phyloP scores from a whole-genome alignment of 169 alveolate genomes.

The Eimeria praecox region DNA sequence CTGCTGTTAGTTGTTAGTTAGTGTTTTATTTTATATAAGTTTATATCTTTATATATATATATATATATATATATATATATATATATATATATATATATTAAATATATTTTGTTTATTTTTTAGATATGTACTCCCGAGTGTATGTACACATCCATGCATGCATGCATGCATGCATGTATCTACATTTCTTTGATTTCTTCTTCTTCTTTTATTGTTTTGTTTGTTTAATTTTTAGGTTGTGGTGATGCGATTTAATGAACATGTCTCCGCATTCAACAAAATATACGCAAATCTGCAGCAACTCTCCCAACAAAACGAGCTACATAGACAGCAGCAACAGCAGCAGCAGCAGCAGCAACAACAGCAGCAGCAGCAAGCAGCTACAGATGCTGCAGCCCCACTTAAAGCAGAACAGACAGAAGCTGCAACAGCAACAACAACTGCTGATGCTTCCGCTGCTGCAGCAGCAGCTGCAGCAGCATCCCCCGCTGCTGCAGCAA shows the following conservation, averaged over 20 bases:
- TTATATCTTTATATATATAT: too few relatives aligned
- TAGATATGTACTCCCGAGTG: too few relatives aligned
- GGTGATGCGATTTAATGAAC: conserved; percentile 61
- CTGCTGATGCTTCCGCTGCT: not conserved
- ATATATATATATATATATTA: too few relatives aligned
- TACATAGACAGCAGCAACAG: conserved; percentile 43
- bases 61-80: too few relatives aligned
- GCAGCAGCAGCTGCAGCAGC: conserved; percentile 36
- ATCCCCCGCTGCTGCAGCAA: not conserved
- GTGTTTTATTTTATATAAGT: too few relatives aligned
- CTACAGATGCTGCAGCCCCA: not conserved
- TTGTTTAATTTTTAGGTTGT: conserved; percentile 27
- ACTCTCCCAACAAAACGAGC: conserved; percentile 50
- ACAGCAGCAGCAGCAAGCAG: conserved; percentile 33
- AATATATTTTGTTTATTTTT: too few relatives aligned
- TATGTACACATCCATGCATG: too few relatives aligned
- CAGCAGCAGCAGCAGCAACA: conserved; percentile 23
- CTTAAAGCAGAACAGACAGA: conserved; percentile 24
- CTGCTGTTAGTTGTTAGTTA: too few relatives aligned
- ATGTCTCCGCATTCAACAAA: conserved; percentile 46
- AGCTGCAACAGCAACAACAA: conserved; percentile 22
- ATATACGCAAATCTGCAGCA: conserved; percentile 55
- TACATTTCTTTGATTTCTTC: not conserved
- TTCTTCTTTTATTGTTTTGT: too few relatives aligned
- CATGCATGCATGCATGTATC: too few relatives aligned